These are phyloP conservation scores for Botryosphaeria dothidea DNA, from an alignment of 2,329 filamentous ascomycete genomes.

Conservation along the genomic window DNA sequence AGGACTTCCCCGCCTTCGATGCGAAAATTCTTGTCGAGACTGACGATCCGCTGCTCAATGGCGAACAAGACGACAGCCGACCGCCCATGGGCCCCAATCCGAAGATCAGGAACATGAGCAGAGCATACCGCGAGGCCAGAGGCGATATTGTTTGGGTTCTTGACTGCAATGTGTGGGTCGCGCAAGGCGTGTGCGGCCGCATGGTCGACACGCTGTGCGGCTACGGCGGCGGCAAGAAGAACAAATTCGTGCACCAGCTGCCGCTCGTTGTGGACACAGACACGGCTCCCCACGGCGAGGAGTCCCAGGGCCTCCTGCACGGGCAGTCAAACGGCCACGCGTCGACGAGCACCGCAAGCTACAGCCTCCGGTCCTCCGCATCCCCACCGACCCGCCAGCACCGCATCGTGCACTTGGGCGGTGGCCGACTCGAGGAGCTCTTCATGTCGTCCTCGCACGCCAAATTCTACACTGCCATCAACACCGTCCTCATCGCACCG, in stretches of 20 bases:
- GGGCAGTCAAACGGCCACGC: not conserved
- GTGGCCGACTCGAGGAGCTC: conserved; percentile 86
- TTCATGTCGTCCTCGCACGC: conserved; percentile 93
- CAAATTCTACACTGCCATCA: conserved; percentile 98
- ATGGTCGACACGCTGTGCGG: conserved; percentile 90
- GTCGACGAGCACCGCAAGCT: conserved; percentile 27
- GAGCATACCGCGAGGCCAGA: conserved; percentile 84
- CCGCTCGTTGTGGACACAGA: conserved; percentile 79
- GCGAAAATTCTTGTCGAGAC: conserved; percentile 76
- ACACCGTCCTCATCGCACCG: conserved; percentile 84
- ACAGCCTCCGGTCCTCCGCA: not conserved
- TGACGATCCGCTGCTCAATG: conserved; percentile 71
- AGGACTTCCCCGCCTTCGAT: conserved; percentile 72
- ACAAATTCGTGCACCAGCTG: conserved; percentile 94
- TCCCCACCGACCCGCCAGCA: not conserved
- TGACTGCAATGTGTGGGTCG: conserved; percentile 96
- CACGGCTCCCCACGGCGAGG: conserved; percentile 29
- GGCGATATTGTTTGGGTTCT: conserved; percentile 91
- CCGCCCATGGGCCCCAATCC: conserved; percentile 82
- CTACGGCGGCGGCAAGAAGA: conserved; percentile 51
- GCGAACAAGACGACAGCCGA: conserved; percentile 49
- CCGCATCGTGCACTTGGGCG: conserved; percentile 42
- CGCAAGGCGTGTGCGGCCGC: conserved; percentile 72
- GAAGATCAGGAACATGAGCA: conserved; percentile 97
- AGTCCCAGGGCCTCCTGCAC: conserved; percentile 23